These are phyloP conservation scores for Tagetes erecta DNA, from an alignment of 129 eudicot genomes.

Conservation along the genomic window DNA sequence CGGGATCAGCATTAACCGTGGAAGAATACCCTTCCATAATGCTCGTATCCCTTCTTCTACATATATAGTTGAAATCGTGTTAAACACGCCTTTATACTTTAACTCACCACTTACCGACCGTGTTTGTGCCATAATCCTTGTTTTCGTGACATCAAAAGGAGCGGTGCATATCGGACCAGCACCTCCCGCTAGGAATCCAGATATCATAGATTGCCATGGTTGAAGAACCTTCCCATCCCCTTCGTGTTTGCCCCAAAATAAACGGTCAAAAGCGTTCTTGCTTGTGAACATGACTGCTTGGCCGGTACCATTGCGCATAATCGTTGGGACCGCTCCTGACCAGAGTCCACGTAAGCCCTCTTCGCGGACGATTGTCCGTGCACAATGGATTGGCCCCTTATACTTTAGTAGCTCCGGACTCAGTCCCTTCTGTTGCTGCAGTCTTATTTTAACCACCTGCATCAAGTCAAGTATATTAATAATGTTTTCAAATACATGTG, in stretches of 20 bases:
- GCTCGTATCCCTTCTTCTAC: constrained; percentile 81
- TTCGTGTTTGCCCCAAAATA: constrained; percentile 81
- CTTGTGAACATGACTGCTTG: constrained; percentile 98
- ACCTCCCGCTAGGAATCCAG: constrained; percentile 87
- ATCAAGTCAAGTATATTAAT: not conserved
- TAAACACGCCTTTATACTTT: constrained; percentile 87
- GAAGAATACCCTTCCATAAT: constrained; percentile 88
- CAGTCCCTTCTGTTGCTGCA: constrained; percentile 90
- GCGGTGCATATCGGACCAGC: constrained; percentile 90
- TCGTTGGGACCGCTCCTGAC: constrained; percentile 94
- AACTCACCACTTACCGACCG: constrained; percentile 44
- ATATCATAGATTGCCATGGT: constrained; percentile 95
- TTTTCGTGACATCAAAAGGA: constrained; percentile 95
- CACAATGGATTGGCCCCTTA: constrained; percentile 93
- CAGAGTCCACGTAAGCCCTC: constrained; percentile 87
- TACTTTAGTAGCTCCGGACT: constrained; percentile 72
- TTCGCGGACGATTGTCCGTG: constrained; percentile 67
- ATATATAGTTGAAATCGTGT: constrained; percentile 69
- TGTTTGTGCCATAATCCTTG: constrained; percentile 93
- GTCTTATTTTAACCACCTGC: constrained; percentile 92
- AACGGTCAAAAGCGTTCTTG: constrained; percentile 63
- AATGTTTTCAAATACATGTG: too few species aligned
- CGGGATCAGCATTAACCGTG: constrained; percentile 91
- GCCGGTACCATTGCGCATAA: constrained; percentile 92
- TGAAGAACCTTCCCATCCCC: constrained; percentile 75